Evolutionary conservation across 768 basidiomycete species (phyloP).

Genomic region (Tulasnella sp.): DNA sequence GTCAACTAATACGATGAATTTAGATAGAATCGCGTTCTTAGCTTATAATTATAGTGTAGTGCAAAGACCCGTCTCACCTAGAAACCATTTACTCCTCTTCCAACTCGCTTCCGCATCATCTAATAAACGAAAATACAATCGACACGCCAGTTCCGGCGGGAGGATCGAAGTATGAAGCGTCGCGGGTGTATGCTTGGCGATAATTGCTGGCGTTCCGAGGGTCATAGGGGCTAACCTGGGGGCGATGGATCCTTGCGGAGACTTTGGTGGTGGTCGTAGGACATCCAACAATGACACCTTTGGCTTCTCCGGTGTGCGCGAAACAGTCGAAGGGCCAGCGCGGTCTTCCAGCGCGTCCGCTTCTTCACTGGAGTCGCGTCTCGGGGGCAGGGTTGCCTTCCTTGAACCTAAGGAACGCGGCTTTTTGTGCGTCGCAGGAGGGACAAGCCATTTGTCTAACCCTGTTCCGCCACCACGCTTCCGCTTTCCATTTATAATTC

Average conservation of each 20-base stretch:
- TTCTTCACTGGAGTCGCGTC: conserved; percentile 20
- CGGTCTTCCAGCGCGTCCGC: conserved; percentile 15
- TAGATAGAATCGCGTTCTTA: background rate
- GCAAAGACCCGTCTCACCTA: conserved; percentile 28
- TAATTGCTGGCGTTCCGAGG: conserved; percentile 50
- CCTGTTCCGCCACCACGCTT: conserved; percentile 29
- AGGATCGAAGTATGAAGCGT: conserved; percentile 61
- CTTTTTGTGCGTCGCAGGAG: conserved; percentile 10
- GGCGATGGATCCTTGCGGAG: conserved; percentile 27
- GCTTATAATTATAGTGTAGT: background rate
- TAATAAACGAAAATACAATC: conserved; percentile 63
- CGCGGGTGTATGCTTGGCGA: conserved; percentile 61
- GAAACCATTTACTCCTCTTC: conserved; percentile 74
- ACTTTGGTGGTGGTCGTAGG: conserved; percentile 40
- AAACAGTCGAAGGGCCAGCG: background rate
- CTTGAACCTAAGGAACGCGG: background rate
- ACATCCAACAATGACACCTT: conserved; percentile 41
- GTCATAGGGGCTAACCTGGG: conserved; percentile 48
- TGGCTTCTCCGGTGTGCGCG: conserved; percentile 15
- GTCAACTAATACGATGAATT: conserved; percentile 34
- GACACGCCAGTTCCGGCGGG: conserved; percentile 64
- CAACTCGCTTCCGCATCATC: conserved; percentile 45
- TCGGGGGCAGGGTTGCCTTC: conserved; percentile 5
- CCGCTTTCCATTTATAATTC: conserved; percentile 38
- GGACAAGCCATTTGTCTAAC: conserved; percentile 48